Evolutionary conservation across 306 rosid species (phyloP).

Genomic region (Gastrolobium bilobum): DNA sequence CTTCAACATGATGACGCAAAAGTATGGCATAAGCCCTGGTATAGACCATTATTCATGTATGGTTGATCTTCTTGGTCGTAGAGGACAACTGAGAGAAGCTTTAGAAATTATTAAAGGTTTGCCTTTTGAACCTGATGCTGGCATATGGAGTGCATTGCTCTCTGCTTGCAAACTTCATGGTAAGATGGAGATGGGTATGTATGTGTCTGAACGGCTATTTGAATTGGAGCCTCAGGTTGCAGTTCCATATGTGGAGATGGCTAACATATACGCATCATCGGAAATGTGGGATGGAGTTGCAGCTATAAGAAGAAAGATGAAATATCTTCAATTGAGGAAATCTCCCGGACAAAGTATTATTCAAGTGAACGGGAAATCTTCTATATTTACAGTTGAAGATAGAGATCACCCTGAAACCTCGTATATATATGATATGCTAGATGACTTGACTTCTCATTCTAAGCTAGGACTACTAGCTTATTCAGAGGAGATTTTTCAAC

Average conservation of each 20-base stretch:
- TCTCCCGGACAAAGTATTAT: conserved; percentile 71
- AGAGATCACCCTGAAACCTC: conserved; percentile 63
- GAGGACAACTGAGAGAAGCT: conserved; percentile 68
- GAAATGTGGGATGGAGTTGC: conserved; percentile 78
- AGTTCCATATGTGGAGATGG: conserved; percentile 72
- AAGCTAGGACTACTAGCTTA: conserved; percentile 39
- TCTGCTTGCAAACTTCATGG: conserved; percentile 74
- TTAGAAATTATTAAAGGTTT: conserved; percentile 59
- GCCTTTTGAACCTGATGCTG: conserved; percentile 70
- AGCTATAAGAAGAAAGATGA: conserved; percentile 66
- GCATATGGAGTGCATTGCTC: conserved; percentile 77
- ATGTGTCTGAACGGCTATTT: conserved; percentile 54
- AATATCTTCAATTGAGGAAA: conserved; percentile 61
- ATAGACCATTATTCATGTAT: conserved; percentile 80
- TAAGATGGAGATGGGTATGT: conserved; percentile 59
- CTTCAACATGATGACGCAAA: conserved; percentile 61
- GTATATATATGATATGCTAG: conserved; percentile 57
- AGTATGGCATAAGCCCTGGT: conserved; percentile 58
- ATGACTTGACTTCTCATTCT: conserved; percentile 55
- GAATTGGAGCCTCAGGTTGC: conserved; percentile 65
- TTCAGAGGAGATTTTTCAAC: conserved; percentile 37
- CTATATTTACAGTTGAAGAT: conserved; percentile 67
- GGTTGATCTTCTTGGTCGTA: conserved; percentile 71
- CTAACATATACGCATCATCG: conserved; percentile 71
- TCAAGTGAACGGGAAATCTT: conserved; percentile 62